These are phyloP conservation scores for Lactarius tabidus DNA, from an alignment of 768 basidiomycete species.

Conservation along the genomic window DNA sequence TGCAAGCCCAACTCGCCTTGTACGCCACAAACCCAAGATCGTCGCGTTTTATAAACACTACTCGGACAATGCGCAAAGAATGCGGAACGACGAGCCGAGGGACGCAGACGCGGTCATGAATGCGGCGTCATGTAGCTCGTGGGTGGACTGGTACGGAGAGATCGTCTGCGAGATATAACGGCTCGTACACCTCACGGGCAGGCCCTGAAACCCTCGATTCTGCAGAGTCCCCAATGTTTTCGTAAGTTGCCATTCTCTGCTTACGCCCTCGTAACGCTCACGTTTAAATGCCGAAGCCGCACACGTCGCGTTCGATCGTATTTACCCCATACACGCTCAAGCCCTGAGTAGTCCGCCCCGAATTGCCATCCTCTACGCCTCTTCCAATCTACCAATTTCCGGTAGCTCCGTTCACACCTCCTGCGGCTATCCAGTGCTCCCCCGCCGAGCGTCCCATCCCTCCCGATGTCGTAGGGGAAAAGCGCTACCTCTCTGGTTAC, in stretches of 20 bases:
- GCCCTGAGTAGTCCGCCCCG: slow-evolving; percentile 46
- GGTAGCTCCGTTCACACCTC: too few relatives aligned
- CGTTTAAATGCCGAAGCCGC: slow-evolving; percentile 37
- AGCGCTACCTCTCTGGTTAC: slow-evolving; percentile 72
- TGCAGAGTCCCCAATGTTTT: slow-evolving; percentile 27
- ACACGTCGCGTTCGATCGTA: slow-evolving; percentile 73
- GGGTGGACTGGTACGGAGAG: too few relatives aligned
- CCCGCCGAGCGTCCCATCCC: too few relatives aligned
- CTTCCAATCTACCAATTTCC: slow-evolving; percentile 63
- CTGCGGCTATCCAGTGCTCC: too few relatives aligned
- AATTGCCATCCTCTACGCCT: slow-evolving; percentile 77
- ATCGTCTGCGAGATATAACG: slow-evolving; percentile 58
- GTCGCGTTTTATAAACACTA: slow-evolving; percentile 81
- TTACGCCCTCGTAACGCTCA: slow-evolving; percentile 5
- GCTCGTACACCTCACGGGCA: slow-evolving; percentile 50
- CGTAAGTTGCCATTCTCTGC: slow-evolving; percentile 29
- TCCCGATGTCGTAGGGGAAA: too few relatives aligned
- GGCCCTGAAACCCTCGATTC: slow-evolving; percentile 49
- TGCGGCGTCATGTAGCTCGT: too few relatives aligned
- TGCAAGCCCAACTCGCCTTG: slow-evolving; percentile 71
- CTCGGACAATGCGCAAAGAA: too few relatives aligned
- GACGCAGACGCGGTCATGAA: too few relatives aligned
- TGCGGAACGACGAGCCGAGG: too few relatives aligned
- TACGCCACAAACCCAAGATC: slow-evolving; percentile 78
- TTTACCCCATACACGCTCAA: slow-evolving; percentile 48